A percentile compares a stretch with the other conserved stretches of the same genome.
phyloP scores from a whole-genome alignment of 805 yeast genomes.

The Kockiozyma suomiensis region DNA sequence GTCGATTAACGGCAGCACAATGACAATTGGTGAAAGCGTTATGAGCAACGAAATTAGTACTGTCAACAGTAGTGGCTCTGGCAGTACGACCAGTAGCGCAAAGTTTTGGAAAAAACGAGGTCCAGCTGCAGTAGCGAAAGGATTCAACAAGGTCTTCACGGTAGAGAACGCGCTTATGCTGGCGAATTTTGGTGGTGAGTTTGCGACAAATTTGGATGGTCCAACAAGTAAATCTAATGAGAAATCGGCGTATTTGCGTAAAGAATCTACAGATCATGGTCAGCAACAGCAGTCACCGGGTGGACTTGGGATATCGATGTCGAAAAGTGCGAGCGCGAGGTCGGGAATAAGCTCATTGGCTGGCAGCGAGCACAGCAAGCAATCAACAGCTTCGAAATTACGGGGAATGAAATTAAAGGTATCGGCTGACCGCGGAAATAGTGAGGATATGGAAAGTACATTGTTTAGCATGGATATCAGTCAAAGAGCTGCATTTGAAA shows the following conservation, averaged over 20 bases:
- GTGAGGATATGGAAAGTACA: neutral
- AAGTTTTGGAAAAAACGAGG: conserved; percentile 44
- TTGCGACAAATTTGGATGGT: neutral
- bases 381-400: conserved; percentile 5
- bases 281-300: conserved; percentile 2
- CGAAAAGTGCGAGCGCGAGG: conserved; percentile 34
- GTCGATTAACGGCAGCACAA: neutral
- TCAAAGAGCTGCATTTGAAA: conserved; percentile 64
- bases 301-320: conserved; percentile 19
- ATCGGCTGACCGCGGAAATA: neutral
- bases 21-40: neutral
- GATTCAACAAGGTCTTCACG: conserved; percentile 43
- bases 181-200: neutral
- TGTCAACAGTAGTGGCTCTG: neutral
- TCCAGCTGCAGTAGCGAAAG: conserved; percentile 42
- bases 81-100: conserved; percentile 1
- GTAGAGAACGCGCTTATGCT: conserved; percentile 17
- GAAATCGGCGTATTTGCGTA: neutral
- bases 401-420: conserved; percentile 20
- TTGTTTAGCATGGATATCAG: conserved; percentile 57
- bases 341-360: conserved; percentile 34
- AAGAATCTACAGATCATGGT: neutral
- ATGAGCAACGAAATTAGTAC: conserved; percentile 3
- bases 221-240: neutral
- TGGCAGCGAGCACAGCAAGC: conserved; percentile 11